Base-by-base conservation (phyloP, 129 eudicot species). In the Artemisia argyi region DNA sequence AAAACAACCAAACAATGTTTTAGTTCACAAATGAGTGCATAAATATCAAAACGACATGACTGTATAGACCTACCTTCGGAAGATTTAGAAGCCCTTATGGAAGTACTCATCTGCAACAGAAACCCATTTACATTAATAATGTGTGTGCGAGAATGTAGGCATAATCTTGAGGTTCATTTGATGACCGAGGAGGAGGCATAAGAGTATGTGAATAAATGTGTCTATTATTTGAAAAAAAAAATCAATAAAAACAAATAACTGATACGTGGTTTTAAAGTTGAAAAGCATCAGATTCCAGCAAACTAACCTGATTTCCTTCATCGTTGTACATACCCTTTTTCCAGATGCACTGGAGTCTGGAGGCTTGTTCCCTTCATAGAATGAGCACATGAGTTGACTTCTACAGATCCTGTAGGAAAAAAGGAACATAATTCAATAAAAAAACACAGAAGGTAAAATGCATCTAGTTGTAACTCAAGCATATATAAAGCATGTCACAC, bases 101-200 rank as follows among this genome's bases (percentile, higher is more conserved):
- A 20, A 20, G 22, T 20, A 20, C 22, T 20, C 22, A 20, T 20
- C 22, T 20, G 22, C 22, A 20, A 20, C 0, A 20, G 22, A 20
- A 20, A 20, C 22, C 22, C 22, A 1, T 20, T 20, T 20, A 0
- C 22, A 20, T 20, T 20, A 20, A 20, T 20, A 20, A 20, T 20
- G 22, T 20, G 22, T 20, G 22, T 20, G 22, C 22, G 22, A 20
- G 22, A 20, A 20, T 20, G 22, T 20, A 20, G 22, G 22, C 22
- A 20, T 20, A 20, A 20, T 20, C 22, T 20, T 20, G 22, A 20
- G 22, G 22, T 20, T 20, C 50, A 51, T 66, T 72, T 42, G 93
- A 86, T 66, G 89, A 87, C 59, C 96, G 86, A 11, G 93, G 96
- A 52, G 98, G 97, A 1, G 98, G 97, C 96, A 90, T 90, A 62